Evolutionary conservation across 192 early-diverging fungal genomes (phyloP).

Genomic region (Phlyctochytrium arcticum): DNA sequence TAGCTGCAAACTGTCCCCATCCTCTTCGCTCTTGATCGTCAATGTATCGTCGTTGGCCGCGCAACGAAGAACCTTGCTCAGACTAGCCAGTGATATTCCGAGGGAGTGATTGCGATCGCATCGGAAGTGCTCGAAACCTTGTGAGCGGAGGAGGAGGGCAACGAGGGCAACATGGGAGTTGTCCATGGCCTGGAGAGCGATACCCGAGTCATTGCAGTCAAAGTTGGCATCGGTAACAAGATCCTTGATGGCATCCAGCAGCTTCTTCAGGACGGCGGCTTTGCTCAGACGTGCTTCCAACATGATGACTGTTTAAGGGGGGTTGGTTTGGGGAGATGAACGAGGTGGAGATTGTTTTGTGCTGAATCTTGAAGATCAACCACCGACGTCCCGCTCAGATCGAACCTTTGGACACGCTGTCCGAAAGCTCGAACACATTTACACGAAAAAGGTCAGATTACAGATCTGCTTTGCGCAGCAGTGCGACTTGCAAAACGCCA

Average conservation of each 20-base stretch:
- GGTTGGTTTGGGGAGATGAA: no score
- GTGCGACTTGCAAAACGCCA: no score
- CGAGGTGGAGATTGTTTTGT: no score
- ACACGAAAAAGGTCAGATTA: no score
- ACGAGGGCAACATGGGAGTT: conserved; percentile 14
- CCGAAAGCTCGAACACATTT: no score
- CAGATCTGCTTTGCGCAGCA: no score
- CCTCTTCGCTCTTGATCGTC: conserved; percentile 86
- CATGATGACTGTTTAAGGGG: no score
- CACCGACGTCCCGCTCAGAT: no score
- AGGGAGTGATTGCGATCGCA: conserved; percentile 89
- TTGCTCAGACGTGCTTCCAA: conserved; percentile 87
- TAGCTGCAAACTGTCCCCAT: conserved; percentile 75
- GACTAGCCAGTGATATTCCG: conserved; percentile 79
- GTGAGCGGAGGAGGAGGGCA: conserved; percentile 66
- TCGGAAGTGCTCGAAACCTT: conserved; percentile 57
- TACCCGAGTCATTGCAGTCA: conserved; percentile 93
- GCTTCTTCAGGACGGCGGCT: conserved; percentile 86
- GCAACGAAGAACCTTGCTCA: conserved; percentile 93
- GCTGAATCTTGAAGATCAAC: no score
- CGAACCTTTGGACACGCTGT: no score
- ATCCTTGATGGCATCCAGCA: conserved; percentile 97
- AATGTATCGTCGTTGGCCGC: conserved; percentile 87
- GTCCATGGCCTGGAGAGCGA: conserved; percentile 92
- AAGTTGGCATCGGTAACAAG: conserved; percentile 96